Base-by-base conservation (phyloP, 179 eudicot genomes). In the Camellia oleifera region DNA sequence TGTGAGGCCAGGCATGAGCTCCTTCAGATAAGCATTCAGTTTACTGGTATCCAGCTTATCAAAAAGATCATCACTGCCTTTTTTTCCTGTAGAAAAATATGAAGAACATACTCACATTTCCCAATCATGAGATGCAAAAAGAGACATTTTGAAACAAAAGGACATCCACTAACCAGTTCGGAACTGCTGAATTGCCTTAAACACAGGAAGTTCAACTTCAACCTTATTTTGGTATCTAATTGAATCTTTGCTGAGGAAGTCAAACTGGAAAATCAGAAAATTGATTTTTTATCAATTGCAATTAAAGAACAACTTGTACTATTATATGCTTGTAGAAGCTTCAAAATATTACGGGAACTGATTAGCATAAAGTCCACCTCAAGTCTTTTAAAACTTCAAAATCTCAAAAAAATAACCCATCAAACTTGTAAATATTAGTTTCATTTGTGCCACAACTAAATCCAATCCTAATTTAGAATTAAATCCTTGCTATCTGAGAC, bases 161-260 rank as follows among this genome's bases (percentile, higher is more conserved):
- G 53, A 32, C 54, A 64, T 78, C 20, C 7, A 76, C 85, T 65
- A 71, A 96, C 99, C 97, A 89, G 85, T 75, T 76, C 92, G 89
- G 74, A 96, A 96, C 79, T 88, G 85, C 79, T 90, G 92, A 81
- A 96, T 90, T 45, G 99, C 97, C 87, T 90, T 89, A 83, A 84
- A 96, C 64, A 89, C 99, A 53, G 87, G 90, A 77, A 87, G 82
- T 60, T 90, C 97, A 75, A 97, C 95, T 84, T 90, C 91, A 61
- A 94, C 95, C 81, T 89, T 90, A 78, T 94, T 92, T 84, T 86
- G 88, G 86, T 91, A 96, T 87, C 90, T 89, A 77, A 96, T 96
- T n/a, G 98, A 96, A 90, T 96, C 99, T 91, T 96, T 96, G 92
- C 98, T 98, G 75, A 96, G 94, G 88, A 96, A 96, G 84, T 96